A percentile compares a stretch with the other conserved stretches of the same genome.
phyloP scores from a whole-genome alignment of 2,329 filamentous ascomycete genomes.

The Karstenula rhodostoma region DNA sequence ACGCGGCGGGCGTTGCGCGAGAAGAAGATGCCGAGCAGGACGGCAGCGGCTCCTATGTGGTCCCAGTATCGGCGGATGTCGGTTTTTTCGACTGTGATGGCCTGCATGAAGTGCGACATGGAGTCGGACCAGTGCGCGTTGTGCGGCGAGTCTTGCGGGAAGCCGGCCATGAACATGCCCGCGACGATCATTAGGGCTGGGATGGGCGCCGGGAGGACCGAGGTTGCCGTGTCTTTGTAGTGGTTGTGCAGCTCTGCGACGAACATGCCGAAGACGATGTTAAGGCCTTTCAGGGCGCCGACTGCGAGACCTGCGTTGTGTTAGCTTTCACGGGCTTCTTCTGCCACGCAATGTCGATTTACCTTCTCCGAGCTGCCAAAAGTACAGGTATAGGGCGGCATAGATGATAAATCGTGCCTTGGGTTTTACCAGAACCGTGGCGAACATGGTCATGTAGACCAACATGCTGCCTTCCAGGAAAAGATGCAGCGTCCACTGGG shows the following conservation, averaged over 20 bases:
- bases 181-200: constrained; percentile 60
- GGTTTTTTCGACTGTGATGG: constrained; percentile 57
- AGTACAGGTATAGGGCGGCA: constrained; percentile 49
- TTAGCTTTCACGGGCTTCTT: constrained; percentile 25
- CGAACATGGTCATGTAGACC: constrained; percentile 54
- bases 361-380: constrained; percentile 50
- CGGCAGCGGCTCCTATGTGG: constrained; percentile 58
- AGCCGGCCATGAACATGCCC: constrained; percentile 67
- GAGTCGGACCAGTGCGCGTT: constrained; percentile 63
- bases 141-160: constrained; percentile 64
- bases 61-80: constrained; percentile 62
- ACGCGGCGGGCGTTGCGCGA: constrained; percentile 60
- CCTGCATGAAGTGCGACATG: constrained; percentile 54
- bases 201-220: constrained; percentile 58
- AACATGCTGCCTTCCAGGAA: constrained; percentile 54
- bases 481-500: constrained; percentile 54
- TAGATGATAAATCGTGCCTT: constrained; percentile 48
- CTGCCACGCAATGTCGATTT: constrained; percentile 10
- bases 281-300: constrained; percentile 56
- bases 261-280: constrained; percentile 69
- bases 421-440: constrained; percentile 49
- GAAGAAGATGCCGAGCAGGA: constrained; percentile 62
- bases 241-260: constrained; percentile 67
- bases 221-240: constrained; percentile 58
- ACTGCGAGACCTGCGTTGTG: constrained; percentile 37